Conservation (phyloP, 2,329 filamentous ascomycete species). For the Xylaria sp. region DNA sequence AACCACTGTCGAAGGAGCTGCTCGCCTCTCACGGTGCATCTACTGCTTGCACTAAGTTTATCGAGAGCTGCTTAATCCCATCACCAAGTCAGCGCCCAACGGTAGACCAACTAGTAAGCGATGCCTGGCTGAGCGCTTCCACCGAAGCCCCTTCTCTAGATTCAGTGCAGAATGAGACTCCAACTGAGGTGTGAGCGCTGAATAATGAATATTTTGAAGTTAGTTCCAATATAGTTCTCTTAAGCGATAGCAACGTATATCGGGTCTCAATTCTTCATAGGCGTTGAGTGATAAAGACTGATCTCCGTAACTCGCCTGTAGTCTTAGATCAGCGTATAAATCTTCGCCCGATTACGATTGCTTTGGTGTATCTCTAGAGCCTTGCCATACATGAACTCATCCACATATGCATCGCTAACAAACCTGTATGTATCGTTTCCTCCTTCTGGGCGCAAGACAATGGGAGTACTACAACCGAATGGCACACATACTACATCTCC, state of each 20-base stretch:
- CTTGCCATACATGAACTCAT: background rate
- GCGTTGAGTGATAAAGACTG: too few species aligned
- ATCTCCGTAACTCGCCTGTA: background rate
- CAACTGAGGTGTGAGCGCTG: background rate
- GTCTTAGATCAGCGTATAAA: background rate
- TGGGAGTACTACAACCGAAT: background rate
- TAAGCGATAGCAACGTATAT: too few species aligned
- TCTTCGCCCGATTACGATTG: background rate
- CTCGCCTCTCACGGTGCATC: background rate
- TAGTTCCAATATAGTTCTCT: too few species aligned
- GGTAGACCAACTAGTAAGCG: background rate
- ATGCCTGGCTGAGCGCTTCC: background rate
- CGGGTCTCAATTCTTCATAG: too few species aligned
- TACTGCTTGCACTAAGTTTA: background rate
- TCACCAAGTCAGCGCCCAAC: background rate
- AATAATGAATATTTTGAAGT: too few species aligned
- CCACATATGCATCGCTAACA: background rate
- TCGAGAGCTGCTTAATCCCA: background rate
- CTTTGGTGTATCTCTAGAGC: background rate
- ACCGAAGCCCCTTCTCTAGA: background rate
- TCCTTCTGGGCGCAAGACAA: background rate
- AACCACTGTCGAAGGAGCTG: background rate
- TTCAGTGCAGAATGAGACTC: background rate
- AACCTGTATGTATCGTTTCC: background rate
- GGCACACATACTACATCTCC: background rate